A percentile compares a stretch with the other conserved stretches of the same genome.
phyloP scores from a whole-genome alignment of 179 eudicot genomes.

The Sideroxylon spinosum region DNA sequence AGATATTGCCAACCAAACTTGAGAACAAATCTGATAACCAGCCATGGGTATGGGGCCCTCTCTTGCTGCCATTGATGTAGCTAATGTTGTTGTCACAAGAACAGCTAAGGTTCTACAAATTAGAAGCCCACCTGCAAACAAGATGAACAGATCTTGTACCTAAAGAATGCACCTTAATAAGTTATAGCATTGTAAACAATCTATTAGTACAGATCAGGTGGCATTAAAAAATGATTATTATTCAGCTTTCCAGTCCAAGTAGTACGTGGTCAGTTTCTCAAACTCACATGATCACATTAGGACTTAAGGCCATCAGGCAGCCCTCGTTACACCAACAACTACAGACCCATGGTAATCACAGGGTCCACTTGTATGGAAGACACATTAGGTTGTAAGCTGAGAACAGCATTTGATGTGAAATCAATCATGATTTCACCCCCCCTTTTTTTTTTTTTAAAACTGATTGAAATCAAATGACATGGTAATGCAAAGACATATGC shows the following conservation, averaged over 20 bases:
- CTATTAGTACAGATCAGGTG: background rate
- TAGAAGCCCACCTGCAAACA: conserved; percentile 63
- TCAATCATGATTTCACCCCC: background rate
- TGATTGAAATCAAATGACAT: background rate
- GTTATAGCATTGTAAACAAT: background rate
- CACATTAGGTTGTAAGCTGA: background rate
- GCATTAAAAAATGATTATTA: background rate
- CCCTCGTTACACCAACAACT: background rate
- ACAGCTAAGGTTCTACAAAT: conserved; percentile 76
- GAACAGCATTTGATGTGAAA: background rate
- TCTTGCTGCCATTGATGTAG: conserved; percentile 86
- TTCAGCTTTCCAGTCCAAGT: background rate
- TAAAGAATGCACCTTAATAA: conserved; percentile 12
- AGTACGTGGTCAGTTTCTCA: background rate
- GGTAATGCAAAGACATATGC: background rate
- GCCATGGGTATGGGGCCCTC: conserved; percentile 93
- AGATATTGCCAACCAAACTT: conserved; percentile 90
- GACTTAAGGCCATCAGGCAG: background rate
- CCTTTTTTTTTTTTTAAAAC: background rate
- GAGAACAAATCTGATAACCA: conserved; percentile 75
- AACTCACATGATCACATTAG: background rate
- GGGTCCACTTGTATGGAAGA: background rate
- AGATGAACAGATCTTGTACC: conserved; percentile 7
- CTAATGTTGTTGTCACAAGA: conserved; percentile 63
- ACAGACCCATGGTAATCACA: background rate